Evolutionary conservation across 768 basidiomycete species (phyloP).

Genomic region (Suillus paluster): DNA sequence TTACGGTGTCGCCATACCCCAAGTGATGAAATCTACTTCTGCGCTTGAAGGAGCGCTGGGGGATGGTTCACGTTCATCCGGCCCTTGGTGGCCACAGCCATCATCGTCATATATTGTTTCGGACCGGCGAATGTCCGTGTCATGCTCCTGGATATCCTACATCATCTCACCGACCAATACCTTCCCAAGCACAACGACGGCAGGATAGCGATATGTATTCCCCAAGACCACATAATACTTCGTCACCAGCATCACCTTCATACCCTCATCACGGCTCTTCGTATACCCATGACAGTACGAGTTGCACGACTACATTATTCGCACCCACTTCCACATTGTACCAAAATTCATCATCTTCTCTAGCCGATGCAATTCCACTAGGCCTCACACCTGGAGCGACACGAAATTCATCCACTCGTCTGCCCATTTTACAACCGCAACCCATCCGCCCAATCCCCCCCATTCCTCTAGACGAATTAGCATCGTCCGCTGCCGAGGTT

Average conservation of each 20-base stretch:
- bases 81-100: constrained; percentile 10
- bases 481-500: constrained; percentile 24
- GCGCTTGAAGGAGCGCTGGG: constrained; percentile 37
- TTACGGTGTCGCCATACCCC: constrained; percentile 26
- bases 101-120: constrained; percentile 13
- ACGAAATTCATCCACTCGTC: constrained; percentile 16
- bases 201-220: constrained; percentile 23
- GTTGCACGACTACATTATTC: constrained; percentile 23
- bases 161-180: constrained; percentile 23
- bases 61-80: constrained; percentile 22
- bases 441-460: constrained; percentile 40
- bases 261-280: constrained; percentile 22
- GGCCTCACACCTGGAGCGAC: constrained; percentile 20
- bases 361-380: constrained; percentile 27
- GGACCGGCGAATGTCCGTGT: constrained; percentile 36
- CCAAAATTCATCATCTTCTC: constrained; percentile 26
- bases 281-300: constrained; percentile 28
- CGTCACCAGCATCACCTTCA: constrained; percentile 14
- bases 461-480: constrained; percentile 34
- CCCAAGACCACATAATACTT: constrained; percentile 12
- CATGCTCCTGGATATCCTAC: constrained; percentile 35
- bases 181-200: constrained; percentile 16
- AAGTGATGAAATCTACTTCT: constrained; percentile 36
- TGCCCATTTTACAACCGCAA: constrained; percentile 38
- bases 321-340: constrained; percentile 25